These are phyloP conservation scores for Quaeritorhiza haematococci DNA, from an alignment of 371 early-diverging fungal species.

Conservation along the genomic window DNA sequence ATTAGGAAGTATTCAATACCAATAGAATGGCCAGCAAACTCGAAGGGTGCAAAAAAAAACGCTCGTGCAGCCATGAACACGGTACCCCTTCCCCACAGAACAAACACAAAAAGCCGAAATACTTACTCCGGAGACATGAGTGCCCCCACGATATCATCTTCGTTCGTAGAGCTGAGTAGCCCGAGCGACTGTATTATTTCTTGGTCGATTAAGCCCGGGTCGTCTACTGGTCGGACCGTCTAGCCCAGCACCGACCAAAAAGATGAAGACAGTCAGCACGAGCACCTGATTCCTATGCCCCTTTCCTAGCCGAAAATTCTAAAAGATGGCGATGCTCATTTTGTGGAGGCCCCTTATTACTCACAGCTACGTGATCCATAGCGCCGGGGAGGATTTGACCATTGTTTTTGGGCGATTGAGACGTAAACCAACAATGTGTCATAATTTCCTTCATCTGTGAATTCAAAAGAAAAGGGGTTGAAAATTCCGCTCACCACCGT, in stretches of 20 bases:
- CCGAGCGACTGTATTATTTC: slow-evolving; percentile 40
- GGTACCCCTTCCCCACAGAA: no score
- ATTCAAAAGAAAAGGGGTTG: neutral
- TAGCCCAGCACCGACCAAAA: no score
- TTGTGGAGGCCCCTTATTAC: neutral
- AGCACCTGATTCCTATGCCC: slow-evolving; percentile 11
- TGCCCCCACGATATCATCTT: slow-evolving; percentile 28
- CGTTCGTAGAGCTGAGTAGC: slow-evolving; percentile 44
- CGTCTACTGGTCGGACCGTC: slow-evolving; percentile 22
- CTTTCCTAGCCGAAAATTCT: no score
- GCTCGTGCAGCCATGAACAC: no score
- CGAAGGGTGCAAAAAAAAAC: no score
- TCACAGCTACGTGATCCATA: slow-evolving; percentile 8
- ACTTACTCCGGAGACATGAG: slow-evolving; percentile 27
- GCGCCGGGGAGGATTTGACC: slow-evolving; percentile 7
- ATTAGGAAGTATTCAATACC: no score
- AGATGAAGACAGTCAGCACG: no score
- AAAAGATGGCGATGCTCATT: neutral
- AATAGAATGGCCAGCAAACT: no score
- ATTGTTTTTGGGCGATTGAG: slow-evolving; percentile 15
- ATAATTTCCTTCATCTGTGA: slow-evolving; percentile 48
- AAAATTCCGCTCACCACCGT: no score
- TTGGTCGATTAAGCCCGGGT: slow-evolving; percentile 32
- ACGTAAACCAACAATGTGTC: slow-evolving; percentile 57
- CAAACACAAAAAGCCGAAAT: neutral